Conservation (phyloP, 805 yeast genomes). For the Sugiyamaella qingdaonensis region DNA sequence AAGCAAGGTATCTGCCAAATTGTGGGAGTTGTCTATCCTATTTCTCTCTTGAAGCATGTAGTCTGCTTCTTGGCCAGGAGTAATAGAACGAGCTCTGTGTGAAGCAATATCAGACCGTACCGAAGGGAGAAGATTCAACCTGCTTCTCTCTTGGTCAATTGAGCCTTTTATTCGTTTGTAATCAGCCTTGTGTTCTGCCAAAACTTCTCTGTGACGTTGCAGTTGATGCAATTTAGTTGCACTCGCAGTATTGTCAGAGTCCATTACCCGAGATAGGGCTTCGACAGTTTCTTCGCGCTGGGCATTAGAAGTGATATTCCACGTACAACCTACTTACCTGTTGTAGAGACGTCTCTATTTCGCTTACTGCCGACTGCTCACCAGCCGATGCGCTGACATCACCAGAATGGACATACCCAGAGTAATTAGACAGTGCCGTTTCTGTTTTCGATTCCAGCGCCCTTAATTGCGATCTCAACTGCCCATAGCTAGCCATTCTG, state of each 20-base stretch:
- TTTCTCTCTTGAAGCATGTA: slow-evolving; percentile 75
- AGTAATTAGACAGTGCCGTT: slow-evolving; percentile 46
- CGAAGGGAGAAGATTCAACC: slow-evolving; percentile 65
- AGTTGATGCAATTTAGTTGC: slow-evolving; percentile 77
- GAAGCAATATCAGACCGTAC: slow-evolving; percentile 78
- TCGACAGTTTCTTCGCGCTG: slow-evolving; percentile 49
- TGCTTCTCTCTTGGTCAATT: slow-evolving; percentile 69
- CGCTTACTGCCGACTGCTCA: slow-evolving; percentile 43
- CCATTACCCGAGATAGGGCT: slow-evolving; percentile 50
- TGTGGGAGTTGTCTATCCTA: slow-evolving; percentile 67
- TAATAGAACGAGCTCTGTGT: slow-evolving; percentile 40
- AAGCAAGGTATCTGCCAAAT: slow-evolving; percentile 71
- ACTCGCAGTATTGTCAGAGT: slow-evolving; percentile 50
- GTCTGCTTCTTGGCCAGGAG: slow-evolving; percentile 47
- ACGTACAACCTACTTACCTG: slow-evolving; percentile 29
- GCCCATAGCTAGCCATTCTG: slow-evolving; percentile 49
- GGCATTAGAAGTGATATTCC: slow-evolving; percentile 18
- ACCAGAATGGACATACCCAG: slow-evolving; percentile 51
- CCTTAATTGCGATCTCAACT: slow-evolving; percentile 63
- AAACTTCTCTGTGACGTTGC: slow-evolving; percentile 72
- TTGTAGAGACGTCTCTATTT: slow-evolving; percentile 49
- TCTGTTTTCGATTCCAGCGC: slow-evolving; percentile 68
- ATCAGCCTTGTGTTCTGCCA: slow-evolving; percentile 64
- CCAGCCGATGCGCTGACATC: slow-evolving; percentile 46
- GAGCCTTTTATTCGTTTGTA: slow-evolving; percentile 54